Base-by-base conservation (phyloP, 495 filamentous ascomycete genomes). In the Xylaria venustula region DNA sequence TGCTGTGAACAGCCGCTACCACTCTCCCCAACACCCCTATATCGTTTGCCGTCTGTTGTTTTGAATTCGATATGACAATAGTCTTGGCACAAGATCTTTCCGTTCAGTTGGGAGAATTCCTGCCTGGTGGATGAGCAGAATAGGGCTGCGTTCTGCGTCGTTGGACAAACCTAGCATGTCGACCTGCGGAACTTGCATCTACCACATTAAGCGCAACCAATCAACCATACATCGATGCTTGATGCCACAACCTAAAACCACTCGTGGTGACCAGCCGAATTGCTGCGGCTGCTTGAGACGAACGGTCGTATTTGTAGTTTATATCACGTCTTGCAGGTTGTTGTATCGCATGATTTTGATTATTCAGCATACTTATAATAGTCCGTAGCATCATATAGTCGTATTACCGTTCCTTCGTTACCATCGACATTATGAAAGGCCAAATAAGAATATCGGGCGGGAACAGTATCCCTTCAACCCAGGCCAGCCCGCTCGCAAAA, bases 331-430 rank as follows among this genome's bases (percentile, higher is more conserved):
- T 23, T 6, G n/a, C 22, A 14, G 32, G 25, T 41, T 15, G 17
- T 44, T 26, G 37, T 20, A 20, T 42, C 36, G 26, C 46, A 50
- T 30, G 37, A 34, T 20, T 11, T 7, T 20, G 34, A 15, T 40
- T 32, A 17, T 32, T 22, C 26, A n/a, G 11, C 15, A 52, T 17
- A 45, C 48, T 7, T 20, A 20, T 42, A 20, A 17, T 36, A 53
- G 60, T 41, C 32, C 56, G 34, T 59, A 34, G 44, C n/a, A 57
- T 64, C 57, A 51, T 67, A 60, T 57, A 65, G 58, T 64, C 46
- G 50, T 59, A 54, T n/a, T 64, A n/a, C 23, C 62, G 40, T 62
- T 40, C 23, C 49, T 34, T 60, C 52, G 69, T 67, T 62, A 69
- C 46, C 41, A 71, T 68, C 64, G 69, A 56, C 50, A 45, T 34